These are phyloP conservation scores for Tetracladium marchalianum DNA, from an alignment of 495 filamentous ascomycete genomes.

Conservation along the genomic window DNA sequence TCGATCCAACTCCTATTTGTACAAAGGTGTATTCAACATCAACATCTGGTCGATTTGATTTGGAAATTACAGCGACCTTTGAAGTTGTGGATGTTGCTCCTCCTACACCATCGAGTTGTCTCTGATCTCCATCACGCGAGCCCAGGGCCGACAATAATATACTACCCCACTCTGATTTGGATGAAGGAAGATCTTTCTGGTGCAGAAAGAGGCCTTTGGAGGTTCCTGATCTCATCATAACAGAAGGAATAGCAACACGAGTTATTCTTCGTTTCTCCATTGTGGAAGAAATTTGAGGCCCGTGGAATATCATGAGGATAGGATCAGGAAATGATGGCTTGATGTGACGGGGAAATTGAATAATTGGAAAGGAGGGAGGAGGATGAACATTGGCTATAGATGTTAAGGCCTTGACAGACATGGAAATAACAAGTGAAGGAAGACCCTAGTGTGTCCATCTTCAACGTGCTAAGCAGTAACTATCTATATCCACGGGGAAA, in stretches of 20 bases:
- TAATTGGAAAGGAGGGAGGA: no score
- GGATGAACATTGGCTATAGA: no score
- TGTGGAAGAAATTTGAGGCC: no score
- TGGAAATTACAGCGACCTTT: constrained; percentile 27
- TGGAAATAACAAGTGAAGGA: no score
- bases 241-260: constrained; percentile 17
- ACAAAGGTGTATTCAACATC: constrained; percentile 33
- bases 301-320: no score
- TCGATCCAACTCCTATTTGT: constrained; percentile 24
- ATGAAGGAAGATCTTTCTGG: constrained; percentile 21
- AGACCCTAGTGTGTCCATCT: no score
- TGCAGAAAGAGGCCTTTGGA: constrained; percentile 31
- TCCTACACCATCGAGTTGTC: constrained; percentile 28
- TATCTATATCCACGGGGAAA: no score
- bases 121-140: constrained; percentile 14
- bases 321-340: no score
- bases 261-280: neutral
- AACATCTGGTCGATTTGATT: constrained; percentile 18
- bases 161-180: constrained; percentile 15
- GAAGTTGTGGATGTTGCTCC: constrained; percentile 32
- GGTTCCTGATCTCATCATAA: constrained; percentile 31
- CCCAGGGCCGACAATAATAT: constrained; percentile 28
- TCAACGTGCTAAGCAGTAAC: no score
- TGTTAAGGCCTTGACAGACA: no score
- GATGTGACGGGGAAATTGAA: no score